These are phyloP conservation scores for Verticillium isaacii DNA, from an alignment of 2,329 filamentous ascomycete genomes.

Conservation along the genomic window DNA sequence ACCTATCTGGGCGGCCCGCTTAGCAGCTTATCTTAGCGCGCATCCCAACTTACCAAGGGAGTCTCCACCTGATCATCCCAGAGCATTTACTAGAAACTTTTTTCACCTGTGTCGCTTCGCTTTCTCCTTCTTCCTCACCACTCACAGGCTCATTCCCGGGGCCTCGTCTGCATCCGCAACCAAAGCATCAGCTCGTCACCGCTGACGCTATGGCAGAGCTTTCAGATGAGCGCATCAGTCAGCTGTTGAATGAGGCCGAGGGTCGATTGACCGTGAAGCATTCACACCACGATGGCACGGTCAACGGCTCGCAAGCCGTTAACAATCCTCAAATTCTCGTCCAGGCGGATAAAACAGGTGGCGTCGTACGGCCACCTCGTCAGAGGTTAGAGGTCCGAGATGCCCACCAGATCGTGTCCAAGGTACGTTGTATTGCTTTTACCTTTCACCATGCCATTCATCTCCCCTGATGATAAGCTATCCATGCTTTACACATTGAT, in stretches of 20 bases:
- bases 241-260: slow-evolving; percentile 12
- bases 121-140: background rate
- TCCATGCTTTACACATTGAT: slow-evolving; percentile 19
- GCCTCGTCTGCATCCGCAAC: background rate
- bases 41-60: background rate
- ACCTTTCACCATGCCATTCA: background rate
- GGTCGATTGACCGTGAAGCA: slow-evolving; percentile 8
- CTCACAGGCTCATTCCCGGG: background rate
- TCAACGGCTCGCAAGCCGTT: slow-evolving; percentile 3
- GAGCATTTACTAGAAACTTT: background rate
- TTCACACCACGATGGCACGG: background rate
- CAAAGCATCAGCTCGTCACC: background rate
- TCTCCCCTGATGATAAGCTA: slow-evolving; percentile 34
- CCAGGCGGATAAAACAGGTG: background rate
- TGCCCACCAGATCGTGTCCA: background rate
- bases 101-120: background rate
- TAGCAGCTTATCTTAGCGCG: background rate
- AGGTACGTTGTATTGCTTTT: background rate
- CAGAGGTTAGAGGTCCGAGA: background rate
- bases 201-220: slow-evolving; percentile 12
- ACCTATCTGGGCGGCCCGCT: background rate
- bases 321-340: background rate
- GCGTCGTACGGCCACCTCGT: background rate
- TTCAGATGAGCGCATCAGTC: slow-evolving; percentile 11
- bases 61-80: background rate